Evolutionary conservation across 805 yeast genomes (phyloP).

Genomic region (Candida ipomoeae): DNA sequence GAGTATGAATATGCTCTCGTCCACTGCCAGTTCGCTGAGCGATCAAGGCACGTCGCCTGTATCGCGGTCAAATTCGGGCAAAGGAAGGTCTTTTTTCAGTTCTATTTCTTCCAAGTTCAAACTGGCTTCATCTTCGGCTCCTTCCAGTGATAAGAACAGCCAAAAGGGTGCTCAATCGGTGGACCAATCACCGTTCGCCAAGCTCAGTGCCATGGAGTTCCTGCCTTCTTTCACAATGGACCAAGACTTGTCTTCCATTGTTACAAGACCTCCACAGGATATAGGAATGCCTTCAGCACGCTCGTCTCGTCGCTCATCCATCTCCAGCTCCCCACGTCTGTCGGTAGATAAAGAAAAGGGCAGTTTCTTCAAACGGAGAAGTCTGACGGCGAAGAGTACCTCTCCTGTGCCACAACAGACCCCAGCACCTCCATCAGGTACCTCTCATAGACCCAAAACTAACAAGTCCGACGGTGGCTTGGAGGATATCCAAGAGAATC

Average conservation of each 20-base stretch:
- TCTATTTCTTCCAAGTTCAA: constrained; percentile 41
- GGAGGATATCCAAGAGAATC: constrained; percentile 27
- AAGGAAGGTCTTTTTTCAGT: constrained; percentile 27
- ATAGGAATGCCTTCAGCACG: constrained; percentile 16
- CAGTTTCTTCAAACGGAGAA: constrained; percentile 18
- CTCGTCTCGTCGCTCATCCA: constrained; percentile 8
- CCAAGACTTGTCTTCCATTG: constrained; percentile 23
- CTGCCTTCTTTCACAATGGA: constrained; percentile 5
- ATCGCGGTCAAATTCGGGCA: constrained; percentile 10
- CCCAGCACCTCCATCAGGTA: background rate
- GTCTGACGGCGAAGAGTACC: constrained; percentile 9
- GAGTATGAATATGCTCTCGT: constrained; percentile 4
- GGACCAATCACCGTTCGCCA: constrained; percentile 1
- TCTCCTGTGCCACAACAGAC: background rate
- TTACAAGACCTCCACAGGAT: constrained; percentile 28
- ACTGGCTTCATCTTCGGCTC: constrained; percentile 13
- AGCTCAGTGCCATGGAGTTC: constrained; percentile 4
- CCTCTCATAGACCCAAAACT: constrained; percentile 41
- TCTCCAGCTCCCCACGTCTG: constrained; percentile 11
- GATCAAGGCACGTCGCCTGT: background rate
- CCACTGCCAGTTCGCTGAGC: background rate
- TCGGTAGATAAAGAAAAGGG: constrained; percentile 16
- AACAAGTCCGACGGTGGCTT: constrained; percentile 33
- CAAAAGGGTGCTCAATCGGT: constrained; percentile 1
- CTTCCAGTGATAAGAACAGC: constrained; percentile 5